phyloP scores from a whole-genome alignment of 1,284 basidiomycete species.

The Mrakiaceae sp. region DNA sequence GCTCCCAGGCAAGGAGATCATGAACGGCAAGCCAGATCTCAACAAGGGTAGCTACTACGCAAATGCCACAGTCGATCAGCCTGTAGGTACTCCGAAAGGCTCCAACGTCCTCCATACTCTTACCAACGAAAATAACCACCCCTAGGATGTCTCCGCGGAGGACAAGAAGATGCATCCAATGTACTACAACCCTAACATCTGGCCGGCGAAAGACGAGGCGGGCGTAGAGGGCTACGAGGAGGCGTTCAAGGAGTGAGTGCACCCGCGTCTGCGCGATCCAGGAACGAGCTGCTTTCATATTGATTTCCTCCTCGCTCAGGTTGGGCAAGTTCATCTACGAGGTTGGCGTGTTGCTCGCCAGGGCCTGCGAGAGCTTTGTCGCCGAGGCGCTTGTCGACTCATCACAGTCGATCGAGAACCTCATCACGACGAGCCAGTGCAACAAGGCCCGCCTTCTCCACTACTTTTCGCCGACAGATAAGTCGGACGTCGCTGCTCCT shows the following conservation, averaged over 20 bases:
- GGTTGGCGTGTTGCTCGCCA: conserved; percentile 65
- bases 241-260: conserved; percentile 65
- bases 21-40: conserved; percentile 70
- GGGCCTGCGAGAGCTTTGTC: conserved; percentile 68
- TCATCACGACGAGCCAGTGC: conserved; percentile 31
- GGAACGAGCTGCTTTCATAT: background rate
- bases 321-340: conserved; percentile 58
- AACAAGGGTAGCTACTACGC: conserved; percentile 88
- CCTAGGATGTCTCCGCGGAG: conserved; percentile 41
- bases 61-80: conserved; percentile 61
- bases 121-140: too few species aligned
- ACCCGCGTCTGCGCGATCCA: background rate
- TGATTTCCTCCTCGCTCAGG: conserved; percentile 17
- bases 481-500: conserved; percentile 26
- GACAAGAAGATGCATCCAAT: conserved; percentile 53
- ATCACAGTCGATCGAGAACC: conserved; percentile 26
- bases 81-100: conserved; percentile 22
- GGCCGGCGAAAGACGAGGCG: conserved; percentile 54
- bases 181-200: conserved; percentile 39
- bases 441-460: conserved; percentile 66
- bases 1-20: conserved; percentile 68
- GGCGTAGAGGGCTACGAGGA: conserved; percentile 64
- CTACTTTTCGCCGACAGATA: conserved; percentile 63
- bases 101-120: too few species aligned
- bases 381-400: conserved; percentile 15